Percentiles rank a stretch among this genome's conserved stretches.
phyloP scores from a whole-genome alignment of 192 early-diverging fungal genomes.

The Rhizophagus prolifer region DNA sequence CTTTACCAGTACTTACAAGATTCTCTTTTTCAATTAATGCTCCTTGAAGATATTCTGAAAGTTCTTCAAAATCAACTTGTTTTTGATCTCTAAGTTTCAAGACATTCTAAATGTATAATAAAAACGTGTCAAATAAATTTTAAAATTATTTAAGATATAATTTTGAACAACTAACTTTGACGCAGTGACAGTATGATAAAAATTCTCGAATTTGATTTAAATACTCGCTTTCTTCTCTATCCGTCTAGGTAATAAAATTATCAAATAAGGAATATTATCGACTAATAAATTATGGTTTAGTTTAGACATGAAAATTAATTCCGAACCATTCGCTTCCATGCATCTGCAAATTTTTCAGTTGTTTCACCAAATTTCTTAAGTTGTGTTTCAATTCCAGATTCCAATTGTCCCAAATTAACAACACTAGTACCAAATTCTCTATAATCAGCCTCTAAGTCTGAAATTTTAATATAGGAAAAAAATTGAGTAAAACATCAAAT shows the following conservation, averaged over 20 bases:
- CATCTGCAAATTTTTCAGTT: constrained; percentile 62
- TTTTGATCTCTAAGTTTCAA: constrained; percentile 88
- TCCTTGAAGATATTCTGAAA: constrained; percentile 75
- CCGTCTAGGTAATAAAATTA: constrained; percentile 34
- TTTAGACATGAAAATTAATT: neutral
- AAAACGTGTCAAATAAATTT: constrained; percentile 6
- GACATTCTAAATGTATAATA: constrained; percentile 51
- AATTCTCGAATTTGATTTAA: constrained; percentile 84
- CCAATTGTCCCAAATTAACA: constrained; percentile 74
- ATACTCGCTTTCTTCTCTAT: constrained; percentile 66
- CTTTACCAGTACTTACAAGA: constrained; percentile 63
- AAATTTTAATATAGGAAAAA: neutral
- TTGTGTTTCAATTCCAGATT: constrained; percentile 79
- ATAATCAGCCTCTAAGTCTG: constrained; percentile 78
- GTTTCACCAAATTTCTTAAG: constrained; percentile 76
- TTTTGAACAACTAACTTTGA: constrained; percentile 53
- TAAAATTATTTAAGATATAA: neutral
- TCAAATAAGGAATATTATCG: neutral
- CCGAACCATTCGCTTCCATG: constrained; percentile 69
- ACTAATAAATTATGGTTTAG: neutral
- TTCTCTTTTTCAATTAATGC: constrained; percentile 72
- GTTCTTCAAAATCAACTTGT: constrained; percentile 92
- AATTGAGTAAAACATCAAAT: neutral
- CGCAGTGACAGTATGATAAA: constrained; percentile 74
- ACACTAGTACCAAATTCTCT: constrained; percentile 78